A percentile compares a stretch with the other conserved stretches of the same genome.
phyloP scores from a whole-genome alignment of 2,329 filamentous ascomycete genomes.

The Phialocephala subalpina region DNA sequence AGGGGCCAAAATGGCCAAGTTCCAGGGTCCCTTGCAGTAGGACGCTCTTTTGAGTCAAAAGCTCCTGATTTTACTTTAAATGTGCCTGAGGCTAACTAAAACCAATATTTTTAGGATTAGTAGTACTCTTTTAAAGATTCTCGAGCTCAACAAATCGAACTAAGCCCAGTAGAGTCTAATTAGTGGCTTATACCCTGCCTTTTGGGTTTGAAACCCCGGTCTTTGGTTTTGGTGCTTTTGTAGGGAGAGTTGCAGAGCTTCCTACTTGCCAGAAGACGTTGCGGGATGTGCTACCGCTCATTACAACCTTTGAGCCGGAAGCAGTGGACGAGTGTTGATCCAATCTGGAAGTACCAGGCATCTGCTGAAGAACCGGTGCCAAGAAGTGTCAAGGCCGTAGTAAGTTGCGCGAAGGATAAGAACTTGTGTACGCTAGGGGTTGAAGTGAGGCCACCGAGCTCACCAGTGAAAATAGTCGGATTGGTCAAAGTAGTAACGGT shows the following conservation, averaged over 20 bases:
- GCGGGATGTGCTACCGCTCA: constrained; percentile 5
- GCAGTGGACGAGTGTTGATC: constrained; percentile 7
- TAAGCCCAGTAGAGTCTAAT: too few species aligned
- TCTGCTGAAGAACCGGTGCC: constrained; percentile 11
- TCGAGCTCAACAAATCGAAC: too few species aligned
- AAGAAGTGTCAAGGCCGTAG: not conserved
- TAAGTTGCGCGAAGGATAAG: constrained; percentile 1
- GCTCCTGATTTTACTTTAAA: too few species aligned
- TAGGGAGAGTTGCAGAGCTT: constrained; percentile 21
- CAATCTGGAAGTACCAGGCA: constrained; percentile 25
- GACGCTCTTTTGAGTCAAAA: too few species aligned
- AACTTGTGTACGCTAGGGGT: constrained; percentile 17
- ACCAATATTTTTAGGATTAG: too few species aligned
- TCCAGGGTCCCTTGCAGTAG: too few species aligned
- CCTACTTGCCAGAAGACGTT: constrained; percentile 24
- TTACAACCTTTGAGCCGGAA: not conserved
- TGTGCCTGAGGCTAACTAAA: too few species aligned
- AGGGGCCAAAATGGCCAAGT: too few species aligned
- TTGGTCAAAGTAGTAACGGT: not conserved
- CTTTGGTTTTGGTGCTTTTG: too few species aligned
- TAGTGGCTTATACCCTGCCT: too few species aligned
- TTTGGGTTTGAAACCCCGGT: too few species aligned
- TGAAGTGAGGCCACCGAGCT: constrained; percentile 11
- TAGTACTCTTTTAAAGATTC: too few species aligned
- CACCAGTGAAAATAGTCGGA: not conserved